Conservation (phyloP, 2,329 filamentous ascomycete species). For the Ilyonectria destructans region DNA sequence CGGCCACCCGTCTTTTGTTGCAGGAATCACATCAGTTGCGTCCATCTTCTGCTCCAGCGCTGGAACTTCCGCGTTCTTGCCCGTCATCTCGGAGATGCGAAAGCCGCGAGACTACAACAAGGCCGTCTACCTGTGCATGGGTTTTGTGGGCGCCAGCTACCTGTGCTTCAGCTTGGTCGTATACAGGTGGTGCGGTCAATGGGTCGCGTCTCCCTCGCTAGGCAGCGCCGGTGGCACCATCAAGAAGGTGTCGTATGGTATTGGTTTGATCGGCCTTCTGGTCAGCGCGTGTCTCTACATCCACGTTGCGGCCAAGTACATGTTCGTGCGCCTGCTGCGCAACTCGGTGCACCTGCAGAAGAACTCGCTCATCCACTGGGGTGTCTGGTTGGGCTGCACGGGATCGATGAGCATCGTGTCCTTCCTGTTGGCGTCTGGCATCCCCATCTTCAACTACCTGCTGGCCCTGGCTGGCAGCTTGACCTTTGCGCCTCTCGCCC, state of each 20-base stretch:
- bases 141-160: slow-evolving; percentile 70
- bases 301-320: slow-evolving; percentile 53
- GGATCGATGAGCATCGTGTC: slow-evolving; percentile 48
- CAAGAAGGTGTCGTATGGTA: slow-evolving; percentile 75
- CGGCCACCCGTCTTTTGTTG: slow-evolving; percentile 70
- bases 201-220: slow-evolving; percentile 74
- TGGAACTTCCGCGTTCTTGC: slow-evolving; percentile 74
- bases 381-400: slow-evolving; percentile 56
- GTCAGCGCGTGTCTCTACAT: slow-evolving; percentile 40
- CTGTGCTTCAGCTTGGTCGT: slow-evolving; percentile 73
- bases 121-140: slow-evolving; percentile 73
- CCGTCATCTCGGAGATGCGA: slow-evolving; percentile 77
- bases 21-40: slow-evolving; percentile 70
- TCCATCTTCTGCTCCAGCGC: slow-evolving; percentile 75
- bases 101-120: slow-evolving; percentile 53
- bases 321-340: slow-evolving; percentile 59
- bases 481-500: slow-evolving; percentile 55
- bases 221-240: slow-evolving; percentile 72
- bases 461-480: slow-evolving; percentile 43
- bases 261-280: slow-evolving; percentile 62
- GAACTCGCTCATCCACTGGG: slow-evolving; percentile 56
- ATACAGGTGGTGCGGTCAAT: slow-evolving; percentile 74
- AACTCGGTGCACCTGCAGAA: slow-evolving; percentile 55
- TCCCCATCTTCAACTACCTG: slow-evolving; percentile 52
- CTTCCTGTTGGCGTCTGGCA: slow-evolving; percentile 53